These are phyloP conservation scores for Epicoccum nigrum DNA, from an alignment of 2,329 filamentous ascomycete species.

Conservation along the genomic window DNA sequence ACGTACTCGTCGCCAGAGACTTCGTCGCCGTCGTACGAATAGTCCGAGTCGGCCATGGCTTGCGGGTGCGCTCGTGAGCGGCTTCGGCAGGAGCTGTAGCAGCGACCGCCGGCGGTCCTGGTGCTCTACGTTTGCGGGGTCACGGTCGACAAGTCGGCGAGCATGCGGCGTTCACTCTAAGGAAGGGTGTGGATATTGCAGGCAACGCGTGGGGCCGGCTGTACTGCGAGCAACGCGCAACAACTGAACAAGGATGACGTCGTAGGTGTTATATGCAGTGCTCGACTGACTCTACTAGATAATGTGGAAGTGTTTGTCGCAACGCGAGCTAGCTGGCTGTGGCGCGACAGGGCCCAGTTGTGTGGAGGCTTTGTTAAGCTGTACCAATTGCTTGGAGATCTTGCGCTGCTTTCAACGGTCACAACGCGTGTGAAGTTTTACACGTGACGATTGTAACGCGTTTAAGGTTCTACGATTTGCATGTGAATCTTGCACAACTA, in stretches of 20 bases:
- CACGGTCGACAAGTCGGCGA: not conserved
- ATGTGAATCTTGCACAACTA: constrained; percentile 19
- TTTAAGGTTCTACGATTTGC: constrained; percentile 21
- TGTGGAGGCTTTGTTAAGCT: constrained; percentile 16
- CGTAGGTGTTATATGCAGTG: constrained; percentile 4
- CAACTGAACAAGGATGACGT: constrained; percentile 12
- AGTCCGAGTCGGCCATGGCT: constrained; percentile 75
- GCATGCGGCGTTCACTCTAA: not conserved
- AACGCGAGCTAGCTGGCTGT: not conserved
- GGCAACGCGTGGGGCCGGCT: not conserved
- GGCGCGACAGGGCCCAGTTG: not conserved
- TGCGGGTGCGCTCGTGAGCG: constrained; percentile 9
- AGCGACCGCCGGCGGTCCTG: constrained; percentile 10
- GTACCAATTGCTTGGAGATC: constrained; percentile 9
- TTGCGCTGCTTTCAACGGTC: not conserved
- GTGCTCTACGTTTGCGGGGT: not conserved
- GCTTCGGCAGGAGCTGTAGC: not conserved
- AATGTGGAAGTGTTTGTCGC: not conserved
- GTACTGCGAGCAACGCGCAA: constrained; percentile 3
- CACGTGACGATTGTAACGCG: constrained; percentile 32
- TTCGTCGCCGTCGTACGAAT: constrained; percentile 69
- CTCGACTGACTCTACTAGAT: not conserved
- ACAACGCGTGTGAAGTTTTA: constrained; percentile 14
- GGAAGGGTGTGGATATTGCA: not conserved
- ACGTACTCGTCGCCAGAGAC: constrained; percentile 68